Evolutionary conservation across 1,139 yeast species (phyloP), one percentile per base, ranked within the genome.

Genomic region (Debaryomycetaceae sp.): DNA sequence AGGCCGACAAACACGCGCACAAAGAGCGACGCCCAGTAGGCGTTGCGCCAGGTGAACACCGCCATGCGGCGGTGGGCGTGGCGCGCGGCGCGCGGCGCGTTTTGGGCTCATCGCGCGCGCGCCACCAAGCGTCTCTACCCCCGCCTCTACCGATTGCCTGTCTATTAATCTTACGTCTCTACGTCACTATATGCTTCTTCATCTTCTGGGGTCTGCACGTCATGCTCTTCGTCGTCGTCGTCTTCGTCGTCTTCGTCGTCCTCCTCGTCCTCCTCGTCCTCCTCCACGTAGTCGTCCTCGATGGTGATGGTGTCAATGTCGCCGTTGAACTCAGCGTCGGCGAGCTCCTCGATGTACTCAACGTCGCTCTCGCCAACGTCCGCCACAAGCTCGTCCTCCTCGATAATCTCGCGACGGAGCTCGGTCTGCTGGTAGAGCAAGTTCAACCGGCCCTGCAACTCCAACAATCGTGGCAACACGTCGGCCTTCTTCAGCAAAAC

Each of bases 401-500:
- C 45, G 28, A 65, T 54, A 16, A 78, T 59, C 36, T 78, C 85
- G 23, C 70, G 62, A 46, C 93, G 77, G 41, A 86, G 61, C 34
- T 73, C 78, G 36, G 78, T 67, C 51, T 82, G 94, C 22, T 88
- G 78, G 43, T 77, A 66, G 23, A 88, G 65, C 54, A 83, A 71
- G 38, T 78, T 79, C 38, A 91, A 61, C 40, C 91, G 76, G 12
- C 95, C 94, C 48, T 88, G 94, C 36, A 93, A 63, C 28, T 89
- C 85, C 44, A 88, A 62, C 33, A 93, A 64, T 44, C 88, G 75
- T 4, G 95, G 91, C 34, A 91, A 65, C 4, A 88, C 75, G 27
- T 75, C 71, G 0, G 94, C 83, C 43, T 89, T 81, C 45, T 78
- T 77, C 23, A 78, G 68, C 45, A 91, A 65, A 3, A 91, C 80